phyloP scores from a whole-genome alignment of 179 eudicot genomes.

The Vitellaria paradoxa region DNA sequence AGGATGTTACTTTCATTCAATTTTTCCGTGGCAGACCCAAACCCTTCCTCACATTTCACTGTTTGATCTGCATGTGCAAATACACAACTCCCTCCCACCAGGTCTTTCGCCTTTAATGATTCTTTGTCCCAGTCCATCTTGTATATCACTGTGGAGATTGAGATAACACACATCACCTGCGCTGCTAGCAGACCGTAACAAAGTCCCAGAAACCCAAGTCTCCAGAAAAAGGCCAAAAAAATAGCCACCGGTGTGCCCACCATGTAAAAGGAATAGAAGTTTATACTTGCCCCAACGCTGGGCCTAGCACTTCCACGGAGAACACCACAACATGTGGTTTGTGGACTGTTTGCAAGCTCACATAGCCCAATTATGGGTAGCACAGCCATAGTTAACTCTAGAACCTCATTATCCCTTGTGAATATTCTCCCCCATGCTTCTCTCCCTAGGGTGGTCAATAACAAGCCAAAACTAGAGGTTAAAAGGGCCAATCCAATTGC shows the following conservation, averaged over 20 bases:
- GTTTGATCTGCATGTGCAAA: conserved; percentile 31
- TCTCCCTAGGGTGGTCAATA: conserved; percentile 67
- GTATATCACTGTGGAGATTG: conserved; percentile 53
- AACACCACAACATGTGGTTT: conserved; percentile 86
- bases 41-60: conserved; percentile 38
- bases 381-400: conserved; percentile 56
- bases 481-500: conserved; percentile 52
- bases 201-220: conserved; percentile 64
- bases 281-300: conserved; percentile 65
- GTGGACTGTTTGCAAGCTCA: conserved; percentile 94
- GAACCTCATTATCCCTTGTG: conserved; percentile 60
- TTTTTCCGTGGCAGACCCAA: conserved; percentile 21
- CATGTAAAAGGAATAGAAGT: conserved; percentile 77
- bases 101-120: conserved; percentile 63
- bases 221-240: conserved; percentile 52
- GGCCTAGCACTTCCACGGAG: conserved; percentile 89
- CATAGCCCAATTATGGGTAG: conserved; percentile 83
- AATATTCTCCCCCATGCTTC: conserved; percentile 72
- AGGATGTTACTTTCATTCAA: conserved; percentile 14
- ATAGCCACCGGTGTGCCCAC: conserved; percentile 80
- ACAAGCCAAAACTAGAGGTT: conserved; percentile 52
- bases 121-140: conserved; percentile 77
- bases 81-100: conserved; percentile 48
- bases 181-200: conserved; percentile 88
- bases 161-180: conserved; percentile 60